Evolutionary conservation across 139 green algal species (phyloP).

Genomic region (Choricystis sp.): DNA sequence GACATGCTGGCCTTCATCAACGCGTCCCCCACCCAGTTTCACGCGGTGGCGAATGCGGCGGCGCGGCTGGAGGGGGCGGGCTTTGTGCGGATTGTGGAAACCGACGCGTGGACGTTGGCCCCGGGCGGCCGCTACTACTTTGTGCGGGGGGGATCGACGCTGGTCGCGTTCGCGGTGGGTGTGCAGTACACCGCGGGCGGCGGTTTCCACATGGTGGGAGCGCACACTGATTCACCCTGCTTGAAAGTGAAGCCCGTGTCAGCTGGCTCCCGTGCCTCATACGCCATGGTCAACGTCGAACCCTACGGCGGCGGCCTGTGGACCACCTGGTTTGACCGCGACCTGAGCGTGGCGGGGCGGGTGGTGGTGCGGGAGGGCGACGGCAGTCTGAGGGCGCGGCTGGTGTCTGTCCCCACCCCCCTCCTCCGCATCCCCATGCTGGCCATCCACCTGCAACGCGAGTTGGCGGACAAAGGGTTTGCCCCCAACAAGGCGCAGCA

Average conservation of each 20-base stretch:
- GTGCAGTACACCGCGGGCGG: conserved; percentile 61
- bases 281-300: conserved; percentile 66
- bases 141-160: conserved; percentile 76
- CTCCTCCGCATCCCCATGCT: conserved; percentile 86
- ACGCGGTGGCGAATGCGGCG: conserved; percentile 31
- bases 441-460: conserved; percentile 70
- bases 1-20: conserved; percentile 12
- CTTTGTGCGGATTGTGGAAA: conserved; percentile 58
- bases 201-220: conserved; percentile 81
- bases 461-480: conserved; percentile 66
- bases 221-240: conserved; percentile 86
- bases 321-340: conserved; percentile 96
- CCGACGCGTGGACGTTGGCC: conserved; percentile 43
- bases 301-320: conserved; percentile 91
- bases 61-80: conserved; percentile 35
- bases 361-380: conserved; percentile 42
- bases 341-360: conserved; percentile 73
- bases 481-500: conserved; percentile 84
- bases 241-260: conserved; percentile 72
- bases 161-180: conserved; percentile 85
- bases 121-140: conserved; percentile 79
- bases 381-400: conserved; percentile 4
- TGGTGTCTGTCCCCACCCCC: conserved; percentile 46
- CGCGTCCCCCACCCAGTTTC: conserved; percentile 8
- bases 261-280: conserved; percentile 25